Base-by-base conservation (phyloP, 768 basidiomycete species). In the Auriscalpium vulgare region DNA sequence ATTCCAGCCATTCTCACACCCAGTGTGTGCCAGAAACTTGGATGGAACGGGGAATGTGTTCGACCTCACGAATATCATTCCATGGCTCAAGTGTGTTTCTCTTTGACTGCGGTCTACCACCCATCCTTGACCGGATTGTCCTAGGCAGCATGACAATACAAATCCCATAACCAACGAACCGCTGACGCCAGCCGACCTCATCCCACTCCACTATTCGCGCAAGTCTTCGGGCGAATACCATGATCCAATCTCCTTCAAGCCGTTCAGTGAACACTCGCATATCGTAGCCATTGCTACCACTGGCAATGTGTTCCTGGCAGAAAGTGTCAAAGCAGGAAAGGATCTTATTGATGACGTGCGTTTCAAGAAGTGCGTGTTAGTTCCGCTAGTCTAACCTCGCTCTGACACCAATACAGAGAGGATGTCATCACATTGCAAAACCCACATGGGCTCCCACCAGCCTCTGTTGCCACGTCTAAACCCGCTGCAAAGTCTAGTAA, bases 221-320 rank as follows among this genome's bases (percentile, higher is more conserved):
- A 95, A 95, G 69, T 75, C 88, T 3, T 83, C 91, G 23, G 88
- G 88, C 40, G 88, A 93, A 69, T 82, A 91, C 11, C 87, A 97
- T 68, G 97, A 99, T 68, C 97, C 97, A 0, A 93, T 99, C 46
- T 92, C 93, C 3, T 99, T 95, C 81, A 98, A 97, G 69, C 88
- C 91, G 2, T 97, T 99, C 78, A 94, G 80, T 66, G 88, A 95
- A 59, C 95, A 98, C 68, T 95, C 95, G 1, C 90, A 97, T 66
- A 90, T 99, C 54, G 90, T 93, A 38, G 89, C 91, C 44, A 84
- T 97, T 62, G 85, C 86, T 7, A 87, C 84, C 0, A 93, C 92
- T 0, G 94, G 93, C 14, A 97, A 97, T 67, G 93, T 98, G 13
- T 98, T 89, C 69, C 77, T 95, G 16, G 87, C 88, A 8, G 97